Percentiles rank a stretch among this genome's conserved stretches.
Conservation (phyloP, 2,329 filamentous ascomycete species). For the Rutstroemia sp. region DNA sequence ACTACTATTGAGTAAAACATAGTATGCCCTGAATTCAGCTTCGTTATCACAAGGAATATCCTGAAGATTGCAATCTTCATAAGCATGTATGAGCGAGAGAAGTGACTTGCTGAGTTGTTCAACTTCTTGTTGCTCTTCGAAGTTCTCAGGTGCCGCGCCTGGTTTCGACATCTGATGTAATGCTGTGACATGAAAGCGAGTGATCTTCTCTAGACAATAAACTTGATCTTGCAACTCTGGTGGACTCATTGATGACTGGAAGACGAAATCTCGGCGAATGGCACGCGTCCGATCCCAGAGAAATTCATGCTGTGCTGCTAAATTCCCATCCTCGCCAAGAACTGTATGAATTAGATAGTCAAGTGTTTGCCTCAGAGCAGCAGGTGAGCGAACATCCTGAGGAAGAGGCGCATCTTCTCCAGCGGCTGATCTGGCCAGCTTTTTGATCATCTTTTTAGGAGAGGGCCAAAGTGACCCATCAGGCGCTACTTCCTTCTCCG, state of each 20-base stretch:
- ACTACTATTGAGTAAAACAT: slow-evolving; percentile 53
- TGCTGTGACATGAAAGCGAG: slow-evolving; percentile 58
- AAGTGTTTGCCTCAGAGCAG: slow-evolving; percentile 49
- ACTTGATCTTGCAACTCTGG: slow-evolving; percentile 50
- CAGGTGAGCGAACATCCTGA: slow-evolving; percentile 58
- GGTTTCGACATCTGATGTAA: slow-evolving; percentile 54
- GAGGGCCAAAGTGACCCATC: slow-evolving; percentile 39
- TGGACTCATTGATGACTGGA: slow-evolving; percentile 52
- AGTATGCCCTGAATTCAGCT: slow-evolving; percentile 59
- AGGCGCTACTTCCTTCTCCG: slow-evolving; percentile 42
- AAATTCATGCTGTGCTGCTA: slow-evolving; percentile 52
- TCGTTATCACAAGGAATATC: slow-evolving; percentile 54
- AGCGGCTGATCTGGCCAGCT: slow-evolving; percentile 58
- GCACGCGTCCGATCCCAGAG: slow-evolving; percentile 62
- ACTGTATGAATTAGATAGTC: slow-evolving; percentile 57
- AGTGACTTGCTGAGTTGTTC: slow-evolving; percentile 61
- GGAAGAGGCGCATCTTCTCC: slow-evolving; percentile 61
- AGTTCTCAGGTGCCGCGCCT: slow-evolving; percentile 49
- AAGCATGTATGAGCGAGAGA: slow-evolving; percentile 57
- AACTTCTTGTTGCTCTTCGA: slow-evolving; percentile 59
- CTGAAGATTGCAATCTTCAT: slow-evolving; percentile 56
- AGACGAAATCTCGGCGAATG: slow-evolving; percentile 61
- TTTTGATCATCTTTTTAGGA: slow-evolving; percentile 55
- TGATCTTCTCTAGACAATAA: slow-evolving; percentile 58
- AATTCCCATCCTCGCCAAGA: slow-evolving; percentile 44